phyloP scores from a whole-genome alignment of 2,329 filamentous ascomycete genomes.

The Trichoderma afroharzianum region DNA sequence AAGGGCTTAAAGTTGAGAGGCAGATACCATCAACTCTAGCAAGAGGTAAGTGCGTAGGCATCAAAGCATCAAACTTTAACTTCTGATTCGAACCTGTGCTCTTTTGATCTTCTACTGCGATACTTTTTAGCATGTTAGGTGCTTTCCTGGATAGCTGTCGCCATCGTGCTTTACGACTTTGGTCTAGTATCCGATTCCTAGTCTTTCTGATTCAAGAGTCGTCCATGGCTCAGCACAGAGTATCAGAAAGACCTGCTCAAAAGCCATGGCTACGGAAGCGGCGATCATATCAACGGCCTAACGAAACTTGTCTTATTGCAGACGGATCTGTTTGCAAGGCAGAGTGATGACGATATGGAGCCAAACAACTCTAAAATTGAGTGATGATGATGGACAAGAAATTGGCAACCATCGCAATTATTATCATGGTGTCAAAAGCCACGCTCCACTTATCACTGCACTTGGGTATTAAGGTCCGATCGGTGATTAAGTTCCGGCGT shows the following conservation, averaged over 20 bases:
- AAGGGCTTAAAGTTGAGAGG: not conserved
- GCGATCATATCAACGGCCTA: not conserved
- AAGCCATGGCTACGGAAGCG: not conserved
- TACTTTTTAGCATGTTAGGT: not conserved
- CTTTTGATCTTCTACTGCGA: not conserved
- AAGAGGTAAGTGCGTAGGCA: not conserved
- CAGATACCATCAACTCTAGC: not conserved
- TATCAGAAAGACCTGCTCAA: too few relatives aligned
- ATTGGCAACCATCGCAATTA: not conserved
- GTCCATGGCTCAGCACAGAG: not conserved
- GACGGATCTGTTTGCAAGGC: not conserved
- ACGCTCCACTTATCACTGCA: not conserved
- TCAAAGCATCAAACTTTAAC: not conserved
- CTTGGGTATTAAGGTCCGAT: too few relatives aligned
- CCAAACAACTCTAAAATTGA: not conserved
- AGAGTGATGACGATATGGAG: not conserved
- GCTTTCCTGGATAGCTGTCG: not conserved
- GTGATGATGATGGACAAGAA: not conserved
- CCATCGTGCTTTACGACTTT: not conserved
- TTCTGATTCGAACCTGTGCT: not conserved
- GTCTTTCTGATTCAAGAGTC: not conserved
- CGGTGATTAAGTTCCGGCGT: not conserved
- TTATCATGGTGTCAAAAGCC: not conserved
- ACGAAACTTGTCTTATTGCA: not conserved
- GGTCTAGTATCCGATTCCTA: not conserved